Evolutionary conservation across 2,329 filamentous ascomycete species (phyloP).

Genomic region (Bertia moriformis): DNA sequence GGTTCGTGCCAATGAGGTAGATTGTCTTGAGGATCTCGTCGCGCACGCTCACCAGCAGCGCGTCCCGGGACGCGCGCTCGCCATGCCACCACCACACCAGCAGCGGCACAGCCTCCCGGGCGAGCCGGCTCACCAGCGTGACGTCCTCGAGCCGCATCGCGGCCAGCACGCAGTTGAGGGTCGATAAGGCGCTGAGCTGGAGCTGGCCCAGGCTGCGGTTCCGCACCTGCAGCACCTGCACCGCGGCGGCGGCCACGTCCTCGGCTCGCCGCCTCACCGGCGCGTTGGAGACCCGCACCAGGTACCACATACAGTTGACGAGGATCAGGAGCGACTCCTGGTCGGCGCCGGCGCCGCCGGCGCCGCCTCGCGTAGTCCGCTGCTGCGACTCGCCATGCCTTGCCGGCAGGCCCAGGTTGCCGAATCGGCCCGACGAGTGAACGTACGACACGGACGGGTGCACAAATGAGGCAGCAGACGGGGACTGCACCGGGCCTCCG

Average conservation of each 20-base stretch:
- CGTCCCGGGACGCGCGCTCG: constrained; percentile 46
- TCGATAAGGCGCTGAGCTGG: constrained; percentile 58
- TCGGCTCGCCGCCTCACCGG: constrained; percentile 43
- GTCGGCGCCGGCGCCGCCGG: constrained; percentile 7
- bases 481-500: constrained; percentile 4
- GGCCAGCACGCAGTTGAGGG: constrained; percentile 58
- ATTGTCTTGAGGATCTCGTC: constrained; percentile 68
- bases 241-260: constrained; percentile 36
- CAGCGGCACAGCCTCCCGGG: constrained; percentile 51
- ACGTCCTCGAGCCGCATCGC: constrained; percentile 56
- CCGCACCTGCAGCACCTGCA: constrained; percentile 45
- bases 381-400: constrained; percentile 10
- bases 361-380: constrained; percentile 7
- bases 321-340: constrained; percentile 31
- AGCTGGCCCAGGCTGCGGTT: constrained; percentile 52
- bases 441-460: constrained; percentile 12
- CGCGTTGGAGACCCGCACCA: constrained; percentile 53
- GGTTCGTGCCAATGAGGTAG: constrained; percentile 47
- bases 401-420: constrained; percentile 13
- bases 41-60: constrained; percentile 41
- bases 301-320: constrained; percentile 48
- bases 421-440: constrained; percentile 11
- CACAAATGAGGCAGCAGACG: constrained; percentile 3
- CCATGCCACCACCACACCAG: constrained; percentile 65
- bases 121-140: constrained; percentile 40